Percentiles rank a stretch among this genome's conserved stretches.
phyloP scores from a whole-genome alignment of 1,284 basidiomycete genomes.

The Ustilago esculenta region DNA sequence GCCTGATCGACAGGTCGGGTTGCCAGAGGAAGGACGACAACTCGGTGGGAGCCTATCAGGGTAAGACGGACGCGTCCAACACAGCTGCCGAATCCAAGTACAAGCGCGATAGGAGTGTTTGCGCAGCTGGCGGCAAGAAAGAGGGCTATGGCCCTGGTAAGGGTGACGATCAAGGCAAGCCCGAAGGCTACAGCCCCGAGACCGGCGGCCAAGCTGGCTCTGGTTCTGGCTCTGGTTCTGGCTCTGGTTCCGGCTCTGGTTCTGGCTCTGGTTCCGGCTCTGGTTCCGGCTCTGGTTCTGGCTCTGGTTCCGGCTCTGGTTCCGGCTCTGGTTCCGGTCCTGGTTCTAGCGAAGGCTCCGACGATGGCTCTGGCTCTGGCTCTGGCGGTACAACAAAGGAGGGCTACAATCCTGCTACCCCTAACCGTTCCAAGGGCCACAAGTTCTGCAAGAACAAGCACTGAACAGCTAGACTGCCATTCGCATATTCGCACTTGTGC shows the following conservation, averaged over 20 bases:
- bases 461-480: neutral
- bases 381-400: constrained; percentile 6
- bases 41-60: constrained; percentile 13
- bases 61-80: constrained; percentile 7
- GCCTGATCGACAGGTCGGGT: constrained; percentile 40
- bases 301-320: constrained; percentile 9
- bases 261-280: constrained; percentile 1
- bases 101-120: constrained; percentile 42
- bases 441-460: constrained; percentile 7
- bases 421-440: neutral
- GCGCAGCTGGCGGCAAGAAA: constrained; percentile 14
- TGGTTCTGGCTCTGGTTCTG: constrained; percentile 1
- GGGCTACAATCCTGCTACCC: neutral
- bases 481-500: neutral
- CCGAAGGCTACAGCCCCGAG: neutral
- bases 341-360: constrained; percentile 15
- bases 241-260: neutral
- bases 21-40: constrained; percentile 47
- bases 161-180: neutral
- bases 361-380: constrained; percentile 4
- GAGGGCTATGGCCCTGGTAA: constrained; percentile 2
- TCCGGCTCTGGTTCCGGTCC: constrained; percentile 13
- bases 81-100: constrained; percentile 19
- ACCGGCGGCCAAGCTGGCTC: neutral
- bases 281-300: constrained; percentile 10